A percentile compares a stretch with the other conserved stretches of the same genome.
phyloP scores from a whole-genome alignment of 73 alveolate species.

The Tetrahymena thermophila region DNA sequence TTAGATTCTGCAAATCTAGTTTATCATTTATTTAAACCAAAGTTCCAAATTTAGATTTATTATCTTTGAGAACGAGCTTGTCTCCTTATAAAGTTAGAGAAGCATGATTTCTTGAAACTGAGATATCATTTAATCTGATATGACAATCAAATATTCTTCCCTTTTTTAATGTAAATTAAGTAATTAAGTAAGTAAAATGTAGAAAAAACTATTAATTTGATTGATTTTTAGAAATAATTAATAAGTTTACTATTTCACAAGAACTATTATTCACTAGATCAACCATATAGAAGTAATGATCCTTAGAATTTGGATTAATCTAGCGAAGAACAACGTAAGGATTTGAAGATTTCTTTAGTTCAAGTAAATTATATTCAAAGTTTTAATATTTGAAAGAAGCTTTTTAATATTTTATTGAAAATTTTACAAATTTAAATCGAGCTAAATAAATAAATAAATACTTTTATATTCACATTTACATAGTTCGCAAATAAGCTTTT shows the following conservation, averaged over 20 bases:
- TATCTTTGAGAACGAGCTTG: constrained; percentile 49
- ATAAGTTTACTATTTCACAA: not conserved
- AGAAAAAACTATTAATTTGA: not conserved
- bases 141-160: constrained; percentile 87
- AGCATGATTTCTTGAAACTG: constrained; percentile 81
- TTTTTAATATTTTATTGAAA: not conserved
- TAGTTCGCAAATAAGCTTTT: not conserved
- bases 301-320: not conserved
- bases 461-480: not conserved
- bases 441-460: not conserved
- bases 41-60: constrained; percentile 79
- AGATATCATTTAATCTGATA: constrained; percentile 67
- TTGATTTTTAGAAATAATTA: too few species aligned
- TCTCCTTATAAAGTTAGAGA: constrained; percentile 36
- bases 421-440: not conserved
- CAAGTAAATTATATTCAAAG: not conserved
- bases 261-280: not conserved
- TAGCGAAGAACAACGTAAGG: not conserved
- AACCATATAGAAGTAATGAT: not conserved
- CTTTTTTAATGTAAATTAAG: not conserved
- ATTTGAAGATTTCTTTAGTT: not conserved
- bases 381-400: not conserved
- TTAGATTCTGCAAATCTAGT: not conserved
- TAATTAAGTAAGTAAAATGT: too few species aligned
- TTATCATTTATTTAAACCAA: constrained; percentile 35